A percentile compares a stretch with the other conserved stretches of the same genome.
Evolutionary conservation across 1,139 yeast genomes (phyloP).

Genomic region (Saccharomyces pastorianus): DNA sequence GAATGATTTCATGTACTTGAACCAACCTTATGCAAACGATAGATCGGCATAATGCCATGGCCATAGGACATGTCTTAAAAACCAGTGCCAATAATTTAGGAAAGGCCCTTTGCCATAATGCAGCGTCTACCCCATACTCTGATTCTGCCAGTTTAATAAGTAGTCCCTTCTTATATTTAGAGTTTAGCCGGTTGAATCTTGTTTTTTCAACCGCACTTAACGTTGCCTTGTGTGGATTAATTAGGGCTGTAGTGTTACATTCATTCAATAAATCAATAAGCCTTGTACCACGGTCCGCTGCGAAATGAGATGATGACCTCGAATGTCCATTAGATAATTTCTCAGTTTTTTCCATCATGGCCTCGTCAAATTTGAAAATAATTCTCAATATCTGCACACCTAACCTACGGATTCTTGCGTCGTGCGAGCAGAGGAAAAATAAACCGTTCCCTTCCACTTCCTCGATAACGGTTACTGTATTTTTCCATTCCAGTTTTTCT

Average conservation of each 20-base stretch:
- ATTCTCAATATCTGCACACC: constrained; percentile 69
- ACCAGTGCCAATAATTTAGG: constrained; percentile 67
- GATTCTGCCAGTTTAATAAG: constrained; percentile 74
- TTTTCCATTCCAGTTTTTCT: too few species aligned
- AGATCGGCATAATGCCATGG: constrained; percentile 90
- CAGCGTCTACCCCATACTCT: constrained; percentile 90
- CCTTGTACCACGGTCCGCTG: constrained; percentile 72
- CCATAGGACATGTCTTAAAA: constrained; percentile 80
- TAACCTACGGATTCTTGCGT: constrained; percentile 61
- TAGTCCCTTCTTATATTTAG: constrained; percentile 50
- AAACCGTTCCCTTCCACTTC: constrained; percentile 95
- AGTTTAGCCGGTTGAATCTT: constrained; percentile 56
- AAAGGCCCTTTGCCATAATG: constrained; percentile 84
- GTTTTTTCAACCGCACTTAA: constrained; percentile 77
- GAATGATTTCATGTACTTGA: constrained; percentile 76
- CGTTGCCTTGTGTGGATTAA: constrained; percentile 46
- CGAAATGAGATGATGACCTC: constrained; percentile 53
- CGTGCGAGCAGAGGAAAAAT: constrained; percentile 85
- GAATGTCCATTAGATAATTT: constrained; percentile 36
- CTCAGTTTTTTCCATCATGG: constrained; percentile 49
- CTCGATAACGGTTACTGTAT: constrained; percentile 68
- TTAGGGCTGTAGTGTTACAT: constrained; percentile 58
- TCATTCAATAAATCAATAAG: constrained; percentile 70
- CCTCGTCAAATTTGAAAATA: constrained; percentile 79
- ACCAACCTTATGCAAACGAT: constrained; percentile 83